Evolutionary conservation across 1,139 yeast genomes (phyloP).

Genomic region (Protomyces lactucae-debilis): DNA sequence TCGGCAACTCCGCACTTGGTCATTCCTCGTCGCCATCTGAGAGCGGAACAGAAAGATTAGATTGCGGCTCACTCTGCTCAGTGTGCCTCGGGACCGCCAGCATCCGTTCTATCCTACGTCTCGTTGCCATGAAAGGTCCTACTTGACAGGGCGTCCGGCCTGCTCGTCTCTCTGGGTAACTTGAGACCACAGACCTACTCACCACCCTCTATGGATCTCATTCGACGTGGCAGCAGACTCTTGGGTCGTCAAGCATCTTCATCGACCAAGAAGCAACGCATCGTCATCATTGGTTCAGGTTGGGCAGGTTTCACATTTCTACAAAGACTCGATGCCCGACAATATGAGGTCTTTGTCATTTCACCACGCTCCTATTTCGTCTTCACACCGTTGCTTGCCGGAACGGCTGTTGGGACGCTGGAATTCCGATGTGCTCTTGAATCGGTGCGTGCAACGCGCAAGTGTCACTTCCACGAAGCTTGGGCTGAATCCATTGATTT

Average conservation of each 20-base stretch:
- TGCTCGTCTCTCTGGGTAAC: too few relatives aligned
- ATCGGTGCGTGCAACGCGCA: constrained; percentile 9
- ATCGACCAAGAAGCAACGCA: constrained; percentile 58
- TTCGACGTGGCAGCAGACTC: too few relatives aligned
- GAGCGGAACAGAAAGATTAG: too few relatives aligned
- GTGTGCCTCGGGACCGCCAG: too few relatives aligned
- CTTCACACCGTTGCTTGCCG: constrained; percentile 82
- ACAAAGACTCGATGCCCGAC: constrained; percentile 58
- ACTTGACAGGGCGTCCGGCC: too few relatives aligned
- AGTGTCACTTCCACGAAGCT: constrained; percentile 15
- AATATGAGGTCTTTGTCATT: constrained; percentile 80
- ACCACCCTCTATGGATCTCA: too few relatives aligned
- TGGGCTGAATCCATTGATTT: constrained; percentile 3
- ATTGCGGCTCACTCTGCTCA: too few relatives aligned
- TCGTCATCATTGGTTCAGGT: constrained; percentile 86
- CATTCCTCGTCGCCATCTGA: too few relatives aligned
- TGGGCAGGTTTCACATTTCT: constrained; percentile 50
- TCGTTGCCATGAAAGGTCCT: too few relatives aligned
- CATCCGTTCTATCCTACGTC: too few relatives aligned
- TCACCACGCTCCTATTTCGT: constrained; percentile 93
- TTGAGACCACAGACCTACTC: too few relatives aligned
- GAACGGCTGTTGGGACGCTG: constrained; percentile 89
- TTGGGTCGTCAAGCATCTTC: not conserved
- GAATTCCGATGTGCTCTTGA: constrained; percentile 52
- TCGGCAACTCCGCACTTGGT: too few relatives aligned